These are phyloP conservation scores for Simplicillium sp. DNA, from an alignment of 2,329 filamentous ascomycete genomes.

Conservation along the genomic window DNA sequence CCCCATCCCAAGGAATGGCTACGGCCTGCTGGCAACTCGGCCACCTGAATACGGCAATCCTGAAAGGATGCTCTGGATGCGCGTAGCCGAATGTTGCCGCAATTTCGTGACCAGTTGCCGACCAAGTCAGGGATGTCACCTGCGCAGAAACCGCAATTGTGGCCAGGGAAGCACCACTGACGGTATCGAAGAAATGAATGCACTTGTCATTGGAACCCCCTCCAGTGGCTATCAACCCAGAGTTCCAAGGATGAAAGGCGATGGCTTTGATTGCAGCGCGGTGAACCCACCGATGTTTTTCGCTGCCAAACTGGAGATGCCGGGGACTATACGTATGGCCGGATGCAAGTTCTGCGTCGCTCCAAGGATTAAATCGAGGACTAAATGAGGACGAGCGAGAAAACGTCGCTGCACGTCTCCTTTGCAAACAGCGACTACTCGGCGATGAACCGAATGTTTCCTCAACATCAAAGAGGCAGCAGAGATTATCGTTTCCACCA, in stretches of 20 bases:
- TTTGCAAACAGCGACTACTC: neutral
- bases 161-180: constrained; percentile 72
- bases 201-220: constrained; percentile 91
- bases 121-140: constrained; percentile 90
- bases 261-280: constrained; percentile 91
- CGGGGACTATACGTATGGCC: constrained; percentile 25
- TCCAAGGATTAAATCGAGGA: too few relatives aligned
- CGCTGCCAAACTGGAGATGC: constrained; percentile 41
- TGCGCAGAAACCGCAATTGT: constrained; percentile 90
- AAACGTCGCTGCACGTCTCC: constrained; percentile 2
- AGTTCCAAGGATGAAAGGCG: constrained; percentile 91
- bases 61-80: constrained; percentile 78
- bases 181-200: constrained; percentile 91
- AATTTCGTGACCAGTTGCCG: constrained; percentile 74
- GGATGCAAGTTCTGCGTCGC: too few relatives aligned
- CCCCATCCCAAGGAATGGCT: constrained; percentile 73
- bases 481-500: constrained; percentile 87
- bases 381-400: neutral
- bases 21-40: constrained; percentile 81
- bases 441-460: neutral
- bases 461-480: constrained; percentile 55
- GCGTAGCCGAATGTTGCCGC: constrained; percentile 90
- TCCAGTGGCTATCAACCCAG: constrained; percentile 77
- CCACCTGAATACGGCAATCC: constrained; percentile 92
- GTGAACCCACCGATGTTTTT: constrained; percentile 68